These are phyloP conservation scores for Vitis vinifera DNA, from an alignment of 164 flowering plant species.

Conservation along the genomic window ASM3070453v1 NC_081809.1:387501-388000, in stretches of 20 bases:
- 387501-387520: too few relatives aligned
- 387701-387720: slow-evolving; percentile 1
- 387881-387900: slow-evolving; percentile 19
- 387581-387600: neutral
- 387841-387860: slow-evolving; percentile 33
- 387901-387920: slow-evolving; percentile 28
- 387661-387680: neutral
- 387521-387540: too few relatives aligned
- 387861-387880: slow-evolving; percentile 37
- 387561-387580: neutral
- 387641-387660: neutral
- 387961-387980: slow-evolving; percentile 15
- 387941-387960: slow-evolving; percentile 18
- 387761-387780: slow-evolving; percentile 32
- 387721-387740: neutral
- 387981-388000: slow-evolving; percentile 66
- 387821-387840: slow-evolving; percentile 70
- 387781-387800: slow-evolving; percentile 38
- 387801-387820: slow-evolving; percentile 63
- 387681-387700: slow-evolving; percentile 2
- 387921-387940: slow-evolving; percentile 14
- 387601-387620: neutral
- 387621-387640: too few relatives aligned
- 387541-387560: neutral
- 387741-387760: neutral